Evolutionary conservation across 1,139 yeast species (phyloP).

Genomic region (Suhomyces anneliseae): DNA sequence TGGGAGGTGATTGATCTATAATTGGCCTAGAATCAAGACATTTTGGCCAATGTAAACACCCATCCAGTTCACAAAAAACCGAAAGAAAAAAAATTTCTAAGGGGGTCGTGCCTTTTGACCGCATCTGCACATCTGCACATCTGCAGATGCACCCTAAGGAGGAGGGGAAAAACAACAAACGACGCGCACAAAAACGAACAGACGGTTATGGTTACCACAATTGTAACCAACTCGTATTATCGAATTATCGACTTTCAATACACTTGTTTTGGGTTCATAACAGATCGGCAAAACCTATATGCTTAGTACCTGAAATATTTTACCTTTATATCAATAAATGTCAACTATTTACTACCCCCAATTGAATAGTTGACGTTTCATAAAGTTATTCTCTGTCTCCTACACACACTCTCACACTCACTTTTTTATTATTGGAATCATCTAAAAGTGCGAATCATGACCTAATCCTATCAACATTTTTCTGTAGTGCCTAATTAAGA

Average conservation of each 20-base stretch:
- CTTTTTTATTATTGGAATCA: too few species aligned
- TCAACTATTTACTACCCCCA: not conserved
- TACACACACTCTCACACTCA: too few species aligned
- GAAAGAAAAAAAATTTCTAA: too few species aligned
- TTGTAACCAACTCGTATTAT: not conserved
- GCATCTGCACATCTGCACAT: not conserved
- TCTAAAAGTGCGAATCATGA: not conserved
- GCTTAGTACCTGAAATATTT: constrained; percentile 4
- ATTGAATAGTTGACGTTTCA: not conserved
- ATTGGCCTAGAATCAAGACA: constrained; percentile 4
- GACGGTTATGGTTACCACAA: not conserved
- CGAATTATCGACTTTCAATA: not conserved
- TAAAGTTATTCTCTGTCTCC: not conserved
- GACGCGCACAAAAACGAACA: not conserved
- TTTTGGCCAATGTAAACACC: not conserved
- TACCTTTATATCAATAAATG: not conserved
- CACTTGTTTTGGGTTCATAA: not conserved
- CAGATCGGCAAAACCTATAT: not conserved
- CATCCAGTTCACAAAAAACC: too few species aligned
- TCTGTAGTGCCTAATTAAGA: too few species aligned
- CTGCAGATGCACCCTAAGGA: not conserved
- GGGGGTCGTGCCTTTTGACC: too few species aligned
- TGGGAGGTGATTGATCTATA: not conserved
- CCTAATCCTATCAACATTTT: not conserved
- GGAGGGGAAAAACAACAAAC: not conserved